Conservation (phyloP, 306 rosid species). For the Purshia tridentata region DNA sequence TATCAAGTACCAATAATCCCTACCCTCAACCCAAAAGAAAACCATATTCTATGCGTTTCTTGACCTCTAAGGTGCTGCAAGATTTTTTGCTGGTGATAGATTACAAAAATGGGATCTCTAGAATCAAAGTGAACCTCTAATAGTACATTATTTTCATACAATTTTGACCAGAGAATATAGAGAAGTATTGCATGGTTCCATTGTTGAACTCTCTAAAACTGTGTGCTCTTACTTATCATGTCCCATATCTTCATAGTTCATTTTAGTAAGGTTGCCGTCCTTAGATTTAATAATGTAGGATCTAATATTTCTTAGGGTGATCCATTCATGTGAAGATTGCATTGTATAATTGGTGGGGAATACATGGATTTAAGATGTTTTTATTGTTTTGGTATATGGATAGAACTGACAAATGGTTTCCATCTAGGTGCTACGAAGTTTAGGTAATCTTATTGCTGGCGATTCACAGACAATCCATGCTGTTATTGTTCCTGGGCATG, state of each 20-base stretch:
- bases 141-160: background rate
- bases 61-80: background rate
- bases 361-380: constrained; percentile 6
- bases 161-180: background rate
- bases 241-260: background rate
- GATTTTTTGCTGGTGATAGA: background rate
- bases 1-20: background rate
- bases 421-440: constrained; percentile 75
- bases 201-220: background rate
- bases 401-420: constrained; percentile 37
- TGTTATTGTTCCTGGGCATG: constrained; percentile 66
- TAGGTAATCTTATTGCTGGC: constrained; percentile 91
- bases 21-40: background rate
- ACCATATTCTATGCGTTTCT: background rate
- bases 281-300: background rate
- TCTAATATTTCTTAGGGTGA: background rate
- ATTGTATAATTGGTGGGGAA: constrained; percentile 8
- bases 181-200: background rate
- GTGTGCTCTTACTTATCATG: background rate
- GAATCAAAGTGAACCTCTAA: background rate
- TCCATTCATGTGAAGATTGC: constrained; percentile 1
- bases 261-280: background rate
- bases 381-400: constrained; percentile 16
- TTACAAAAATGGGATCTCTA: background rate
- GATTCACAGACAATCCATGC: constrained; percentile 56